Evolutionary conservation across 2,329 filamentous ascomycete genomes (phyloP).

Genomic region (Fusarium falciforme): DNA sequence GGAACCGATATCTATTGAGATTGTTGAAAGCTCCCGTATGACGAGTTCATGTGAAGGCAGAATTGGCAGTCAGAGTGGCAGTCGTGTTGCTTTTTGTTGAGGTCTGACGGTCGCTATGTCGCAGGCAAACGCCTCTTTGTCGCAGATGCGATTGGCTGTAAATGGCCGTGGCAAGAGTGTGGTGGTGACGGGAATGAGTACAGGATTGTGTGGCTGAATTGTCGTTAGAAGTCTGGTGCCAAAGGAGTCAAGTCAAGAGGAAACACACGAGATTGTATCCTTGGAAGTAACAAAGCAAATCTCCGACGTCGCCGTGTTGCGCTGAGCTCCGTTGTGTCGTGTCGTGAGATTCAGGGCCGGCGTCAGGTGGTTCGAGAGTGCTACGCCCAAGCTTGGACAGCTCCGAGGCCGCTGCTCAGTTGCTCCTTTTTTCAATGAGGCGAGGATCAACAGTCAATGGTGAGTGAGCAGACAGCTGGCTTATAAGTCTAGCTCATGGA

Average conservation of each 20-base stretch:
- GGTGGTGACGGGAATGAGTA: constrained; percentile 5
- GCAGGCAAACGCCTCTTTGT: constrained; percentile 44
- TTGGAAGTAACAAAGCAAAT: constrained; percentile 26
- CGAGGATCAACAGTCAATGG: not conserved
- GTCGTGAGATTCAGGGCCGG: constrained; percentile 38
- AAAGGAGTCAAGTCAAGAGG: not conserved
- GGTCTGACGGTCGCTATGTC: constrained; percentile 32
- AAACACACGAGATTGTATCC: not conserved
- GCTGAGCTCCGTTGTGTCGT: constrained; percentile 11
- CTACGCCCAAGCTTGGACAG: constrained; percentile 40
- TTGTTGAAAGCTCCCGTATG: constrained; percentile 37
- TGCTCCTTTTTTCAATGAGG: constrained; percentile 14
- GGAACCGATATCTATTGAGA: constrained; percentile 14
- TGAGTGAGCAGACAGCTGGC: not conserved
- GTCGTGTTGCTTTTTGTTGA: constrained; percentile 32
- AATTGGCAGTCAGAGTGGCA: constrained; percentile 6
- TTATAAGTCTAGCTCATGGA: constrained; percentile 19
- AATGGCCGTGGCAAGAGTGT: constrained; percentile 23
- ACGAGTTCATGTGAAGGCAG: constrained; percentile 40
- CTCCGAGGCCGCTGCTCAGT: constrained; percentile 36
- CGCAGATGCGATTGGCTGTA: constrained; percentile 41
- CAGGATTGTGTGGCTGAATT: constrained; percentile 13
- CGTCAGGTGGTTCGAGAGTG: constrained; percentile 39
- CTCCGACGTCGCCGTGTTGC: constrained; percentile 30
- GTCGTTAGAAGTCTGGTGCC: not conserved